phyloP scores from a whole-genome alignment of 169 alveolate species.

The Pseudocohnilembus persalinus region DNA sequence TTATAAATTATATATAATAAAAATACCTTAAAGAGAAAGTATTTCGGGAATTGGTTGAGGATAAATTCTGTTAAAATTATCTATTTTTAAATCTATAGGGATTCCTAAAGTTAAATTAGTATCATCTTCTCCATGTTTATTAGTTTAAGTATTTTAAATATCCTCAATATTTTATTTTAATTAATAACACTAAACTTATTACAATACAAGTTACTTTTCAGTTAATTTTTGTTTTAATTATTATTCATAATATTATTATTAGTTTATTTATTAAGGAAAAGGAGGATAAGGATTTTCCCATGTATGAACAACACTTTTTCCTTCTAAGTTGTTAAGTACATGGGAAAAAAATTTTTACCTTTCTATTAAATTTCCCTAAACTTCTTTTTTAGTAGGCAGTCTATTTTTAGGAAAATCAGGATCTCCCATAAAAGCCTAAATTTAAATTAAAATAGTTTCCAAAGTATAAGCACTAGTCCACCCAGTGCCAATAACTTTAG shows the following conservation, averaged over 20 bases:
- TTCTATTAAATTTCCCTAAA: background rate
- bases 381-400: background rate
- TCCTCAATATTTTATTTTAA: no score
- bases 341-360: background rate
- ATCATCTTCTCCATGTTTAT: background rate
- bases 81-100: background rate
- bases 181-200: no score
- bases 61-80: background rate
- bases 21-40: no score
- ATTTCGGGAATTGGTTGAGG: background rate
- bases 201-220: no score
- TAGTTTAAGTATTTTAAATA: background rate
- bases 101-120: no score
- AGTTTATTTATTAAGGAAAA: background rate
- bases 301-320: background rate
- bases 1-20: no score
- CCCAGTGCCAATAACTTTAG: background rate
- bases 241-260: no score
- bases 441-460: background rate
- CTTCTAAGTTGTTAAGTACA: background rate
- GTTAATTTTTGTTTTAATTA: no score
- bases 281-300: background rate
- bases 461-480: background rate
- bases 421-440: background rate
- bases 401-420: background rate